Percentiles rank a stretch among this genome's conserved stretches.
Evolutionary conservation across 495 filamentous ascomycete species (phyloP).

Genomic region (Hypoxylon cercidicola): DNA sequence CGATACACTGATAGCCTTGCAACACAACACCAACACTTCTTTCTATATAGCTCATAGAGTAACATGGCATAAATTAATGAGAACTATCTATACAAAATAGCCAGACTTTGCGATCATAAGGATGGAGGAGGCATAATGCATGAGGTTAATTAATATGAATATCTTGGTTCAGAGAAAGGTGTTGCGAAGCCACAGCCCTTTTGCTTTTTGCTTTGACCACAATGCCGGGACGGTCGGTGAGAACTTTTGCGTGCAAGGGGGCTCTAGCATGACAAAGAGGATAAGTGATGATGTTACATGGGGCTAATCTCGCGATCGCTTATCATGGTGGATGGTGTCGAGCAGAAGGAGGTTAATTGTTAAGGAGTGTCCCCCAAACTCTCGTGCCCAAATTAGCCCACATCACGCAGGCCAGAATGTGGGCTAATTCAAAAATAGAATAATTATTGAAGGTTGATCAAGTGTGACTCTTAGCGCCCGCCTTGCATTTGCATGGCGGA

Average conservation of each 20-base stretch:
- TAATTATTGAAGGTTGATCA: slow-evolving; percentile 19
- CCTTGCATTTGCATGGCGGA: slow-evolving; percentile 36
- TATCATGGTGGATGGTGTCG: slow-evolving; percentile 16
- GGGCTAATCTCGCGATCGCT: slow-evolving; percentile 39
- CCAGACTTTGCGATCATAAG: slow-evolving; percentile 29
- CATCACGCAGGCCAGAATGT: slow-evolving; percentile 15
- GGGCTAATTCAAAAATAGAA: slow-evolving; percentile 52
- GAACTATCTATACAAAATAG: slow-evolving; percentile 1
- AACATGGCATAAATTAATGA: slow-evolving; percentile 35
- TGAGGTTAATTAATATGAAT: slow-evolving; percentile 12
- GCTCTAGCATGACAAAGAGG: slow-evolving; percentile 16
- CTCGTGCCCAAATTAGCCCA: slow-evolving; percentile 39
- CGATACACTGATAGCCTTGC: not conserved
- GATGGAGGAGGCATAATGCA: slow-evolving; percentile 12
- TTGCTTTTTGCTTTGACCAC: slow-evolving; percentile 24
- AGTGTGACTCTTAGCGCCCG: slow-evolving; percentile 40
- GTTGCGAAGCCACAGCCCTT: slow-evolving; percentile 2
- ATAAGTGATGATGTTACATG: slow-evolving; percentile 31
- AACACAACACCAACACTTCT: slow-evolving; percentile 1
- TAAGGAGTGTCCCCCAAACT: not conserved
- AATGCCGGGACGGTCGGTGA: slow-evolving; percentile 36
- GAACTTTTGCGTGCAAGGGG: slow-evolving; percentile 25
- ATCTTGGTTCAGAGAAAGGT: slow-evolving; percentile 12
- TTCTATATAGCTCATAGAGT: slow-evolving; percentile 13
- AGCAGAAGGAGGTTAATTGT: slow-evolving; percentile 2